Evolutionary conservation across 768 basidiomycete genomes (phyloP).

Genomic region (Chalciporus piperatus): DNA sequence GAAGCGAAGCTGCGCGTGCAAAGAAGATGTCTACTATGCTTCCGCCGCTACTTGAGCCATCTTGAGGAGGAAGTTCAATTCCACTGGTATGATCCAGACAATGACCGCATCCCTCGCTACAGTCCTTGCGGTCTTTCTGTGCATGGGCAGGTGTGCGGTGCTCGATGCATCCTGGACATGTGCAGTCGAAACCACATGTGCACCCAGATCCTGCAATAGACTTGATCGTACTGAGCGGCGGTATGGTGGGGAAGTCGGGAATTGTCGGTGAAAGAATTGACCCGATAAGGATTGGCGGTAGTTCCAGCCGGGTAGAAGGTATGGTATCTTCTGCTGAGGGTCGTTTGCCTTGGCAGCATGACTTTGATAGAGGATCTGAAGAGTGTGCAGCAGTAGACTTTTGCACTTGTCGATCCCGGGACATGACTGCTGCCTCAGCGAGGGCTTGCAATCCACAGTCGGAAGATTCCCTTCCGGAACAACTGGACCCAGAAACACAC

Average conservation of each 20-base stretch:
- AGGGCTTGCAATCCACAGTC: constrained; percentile 32
- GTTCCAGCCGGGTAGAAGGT: constrained; percentile 34
- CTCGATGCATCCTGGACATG: constrained; percentile 70
- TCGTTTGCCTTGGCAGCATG: constrained; percentile 19
- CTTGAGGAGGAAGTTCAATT: constrained; percentile 40
- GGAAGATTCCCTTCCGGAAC: constrained; percentile 1
- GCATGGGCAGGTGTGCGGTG: constrained; percentile 58
- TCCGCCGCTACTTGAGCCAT: constrained; percentile 7
- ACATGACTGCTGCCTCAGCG: constrained; percentile 36
- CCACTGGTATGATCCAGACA: constrained; percentile 57
- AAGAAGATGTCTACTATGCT: constrained; percentile 62
- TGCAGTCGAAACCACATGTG: constrained; percentile 66
- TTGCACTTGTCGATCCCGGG: constrained; percentile 6
- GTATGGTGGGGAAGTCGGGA: constrained; percentile 55
- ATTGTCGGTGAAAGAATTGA: constrained; percentile 18
- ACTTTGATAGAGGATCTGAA: constrained; percentile 10
- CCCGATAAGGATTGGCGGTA: constrained; percentile 46
- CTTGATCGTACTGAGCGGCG: constrained; percentile 54
- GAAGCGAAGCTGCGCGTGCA: constrained; percentile 65
- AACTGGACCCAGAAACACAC: constrained; percentile 3
- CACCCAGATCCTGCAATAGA: constrained; percentile 69
- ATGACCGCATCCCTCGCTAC: constrained; percentile 52
- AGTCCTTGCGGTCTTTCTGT: constrained; percentile 35
- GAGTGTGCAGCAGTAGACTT: constrained; percentile 4
- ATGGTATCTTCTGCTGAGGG: background rate